Evolutionary conservation across 2,329 filamentous ascomycete species (phyloP).

Genomic region (Alternaria alternata): DNA sequence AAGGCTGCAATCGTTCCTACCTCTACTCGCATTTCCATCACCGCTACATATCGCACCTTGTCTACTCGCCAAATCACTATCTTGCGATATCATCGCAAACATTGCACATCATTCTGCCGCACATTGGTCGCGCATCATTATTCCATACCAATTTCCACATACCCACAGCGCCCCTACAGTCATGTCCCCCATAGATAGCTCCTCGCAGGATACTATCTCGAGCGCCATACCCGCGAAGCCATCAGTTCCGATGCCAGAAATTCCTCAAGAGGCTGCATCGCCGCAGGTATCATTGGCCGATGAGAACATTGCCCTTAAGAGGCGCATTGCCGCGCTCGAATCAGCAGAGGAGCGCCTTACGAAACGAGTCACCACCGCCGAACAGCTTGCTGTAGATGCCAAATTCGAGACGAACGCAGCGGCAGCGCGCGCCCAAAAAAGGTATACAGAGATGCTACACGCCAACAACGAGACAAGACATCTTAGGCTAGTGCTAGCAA

Average conservation of each 20-base stretch:
- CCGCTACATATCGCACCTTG: not conserved
- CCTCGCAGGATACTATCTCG: not conserved
- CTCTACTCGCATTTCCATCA: constrained; percentile 2
- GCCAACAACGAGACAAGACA: constrained; percentile 12
- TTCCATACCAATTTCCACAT: not conserved
- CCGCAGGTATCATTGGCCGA: not conserved
- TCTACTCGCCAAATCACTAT: not conserved
- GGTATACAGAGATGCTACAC: constrained; percentile 14
- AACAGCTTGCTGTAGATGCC: not conserved
- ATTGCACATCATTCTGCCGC: not conserved
- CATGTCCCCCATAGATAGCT: not conserved
- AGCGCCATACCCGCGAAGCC: not conserved
- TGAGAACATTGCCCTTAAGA: constrained; percentile 1
- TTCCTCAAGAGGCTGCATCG: not conserved
- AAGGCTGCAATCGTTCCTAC: not conserved
- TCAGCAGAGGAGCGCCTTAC: not conserved
- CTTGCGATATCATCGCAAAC: not conserved
- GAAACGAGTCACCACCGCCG: not conserved
- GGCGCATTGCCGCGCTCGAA: not conserved
- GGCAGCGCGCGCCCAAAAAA: constrained; percentile 6
- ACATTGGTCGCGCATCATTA: not conserved
- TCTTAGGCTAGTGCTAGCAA: not conserved
- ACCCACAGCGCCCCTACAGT: not conserved
- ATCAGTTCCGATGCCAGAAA: not conserved
- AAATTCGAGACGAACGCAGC: constrained; percentile 1